Percentiles rank a stretch among this genome's conserved stretches.
These are phyloP conservation scores for Penicillium sp. DNA, from an alignment of 2,329 filamentous ascomycete genomes.

Conservation along the genomic window DNA sequence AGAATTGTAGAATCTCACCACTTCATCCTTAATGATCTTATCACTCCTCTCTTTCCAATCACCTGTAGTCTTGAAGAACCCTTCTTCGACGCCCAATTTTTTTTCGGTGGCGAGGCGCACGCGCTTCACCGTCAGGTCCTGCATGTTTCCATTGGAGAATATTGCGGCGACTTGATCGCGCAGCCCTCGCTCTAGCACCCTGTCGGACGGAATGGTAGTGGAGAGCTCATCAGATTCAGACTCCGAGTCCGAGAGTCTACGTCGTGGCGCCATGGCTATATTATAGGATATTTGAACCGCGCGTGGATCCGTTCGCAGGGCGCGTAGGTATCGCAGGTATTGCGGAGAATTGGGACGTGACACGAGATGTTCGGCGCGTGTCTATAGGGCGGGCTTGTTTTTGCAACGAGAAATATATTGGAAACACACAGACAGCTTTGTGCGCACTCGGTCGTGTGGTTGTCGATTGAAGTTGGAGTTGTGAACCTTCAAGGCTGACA, in stretches of 20 bases:
- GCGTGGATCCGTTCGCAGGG: not conserved
- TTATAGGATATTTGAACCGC: not conserved
- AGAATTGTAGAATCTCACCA: slow-evolving; percentile 38
- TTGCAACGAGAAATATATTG: not conserved
- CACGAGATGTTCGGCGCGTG: not conserved
- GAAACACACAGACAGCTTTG: not conserved
- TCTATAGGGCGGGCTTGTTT: not conserved
- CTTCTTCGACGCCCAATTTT: slow-evolving; percentile 50
- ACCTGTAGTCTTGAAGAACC: slow-evolving; percentile 55
- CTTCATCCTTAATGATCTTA: slow-evolving; percentile 53
- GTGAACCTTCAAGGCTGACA: not conserved
- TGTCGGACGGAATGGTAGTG: slow-evolving; percentile 30
- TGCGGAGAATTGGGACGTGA: not conserved
- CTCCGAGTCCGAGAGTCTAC: slow-evolving; percentile 32
- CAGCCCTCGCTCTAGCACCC: slow-evolving; percentile 37
- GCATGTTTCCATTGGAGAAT: slow-evolving; percentile 40
- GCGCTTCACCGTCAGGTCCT: slow-evolving; percentile 58
- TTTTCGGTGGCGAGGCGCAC: slow-evolving; percentile 55
- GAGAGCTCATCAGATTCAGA: slow-evolving; percentile 25
- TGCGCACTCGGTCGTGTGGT: not conserved
- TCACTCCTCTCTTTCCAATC: slow-evolving; percentile 58
- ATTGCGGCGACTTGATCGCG: slow-evolving; percentile 39
- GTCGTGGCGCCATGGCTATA: slow-evolving; percentile 30
- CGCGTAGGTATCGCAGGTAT: not conserved
- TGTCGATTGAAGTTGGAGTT: not conserved